Base-by-base conservation (phyloP, 768 basidiomycete genomes). In the Boletus fagicola region DNA sequence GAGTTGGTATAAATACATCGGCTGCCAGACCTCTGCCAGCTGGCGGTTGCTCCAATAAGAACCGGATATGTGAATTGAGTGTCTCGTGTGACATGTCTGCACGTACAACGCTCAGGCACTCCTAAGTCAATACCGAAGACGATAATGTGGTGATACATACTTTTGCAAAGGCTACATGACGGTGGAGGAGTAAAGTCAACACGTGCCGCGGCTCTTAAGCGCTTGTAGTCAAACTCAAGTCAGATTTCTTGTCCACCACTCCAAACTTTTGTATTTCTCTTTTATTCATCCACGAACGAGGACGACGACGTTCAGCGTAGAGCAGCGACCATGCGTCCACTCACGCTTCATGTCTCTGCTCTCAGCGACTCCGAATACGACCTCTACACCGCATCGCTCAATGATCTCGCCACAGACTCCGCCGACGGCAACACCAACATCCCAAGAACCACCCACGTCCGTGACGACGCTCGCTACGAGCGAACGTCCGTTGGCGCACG, bases 291-390 rank as follows among this genome's bases (percentile, higher is more conserved):
- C 30, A 49, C 39, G 5, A 43, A 33, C 57, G 39, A 24, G n/a
- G 45, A 40, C 53, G 35, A 36, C 63, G 45, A 46, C 50, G 47
- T 16, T 16, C 44, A 39, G 35, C 5, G 10, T 31, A 43, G 42
- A 33, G 36, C 52, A 35, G 52, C 51, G 50, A 55, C 63, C n/a
- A 83, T 83, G 85, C 80, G 89, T 50, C 82, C 80, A 43, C 78
- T 90, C 26, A 78, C 75, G 22, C 80, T 92, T 7, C 90, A 92
- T 61, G 77, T 83, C 20, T 91, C 90, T 36, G 90, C 90, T 0
- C 83, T 92, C 58, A 90, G 80, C 62, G 83, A 91, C 69, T 73
- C 76, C 18, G 90, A 92, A 69, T 92, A 90, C 69, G 69, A 75
- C 15, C 68, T 86, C 22, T 92, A 88, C 73, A 90, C 86, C 0